These are phyloP conservation scores for Macroventuria anomochaeta DNA, from an alignment of 2,329 filamentous ascomycete genomes.

Conservation along the genomic window DNA sequence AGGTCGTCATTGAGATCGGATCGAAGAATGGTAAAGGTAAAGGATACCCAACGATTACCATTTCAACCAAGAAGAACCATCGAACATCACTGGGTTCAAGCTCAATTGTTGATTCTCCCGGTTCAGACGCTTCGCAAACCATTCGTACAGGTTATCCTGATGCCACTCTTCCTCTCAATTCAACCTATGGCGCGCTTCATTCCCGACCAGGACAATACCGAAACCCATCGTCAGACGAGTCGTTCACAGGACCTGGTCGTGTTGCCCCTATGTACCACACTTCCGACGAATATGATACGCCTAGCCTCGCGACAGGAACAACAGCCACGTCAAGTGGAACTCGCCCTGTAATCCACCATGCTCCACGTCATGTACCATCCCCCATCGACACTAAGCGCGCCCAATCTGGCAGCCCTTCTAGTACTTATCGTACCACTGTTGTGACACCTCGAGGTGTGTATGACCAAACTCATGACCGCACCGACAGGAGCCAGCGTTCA, in stretches of 20 bases:
- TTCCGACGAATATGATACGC: conserved; percentile 42
- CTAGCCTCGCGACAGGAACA: conserved; percentile 15
- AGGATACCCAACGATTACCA: conserved; percentile 23
- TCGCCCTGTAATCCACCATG: conserved; percentile 40
- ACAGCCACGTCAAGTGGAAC: conserved; percentile 26
- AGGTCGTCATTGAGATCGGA: conserved; percentile 40
- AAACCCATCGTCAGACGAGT: conserved; percentile 40
- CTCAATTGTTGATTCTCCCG: conserved; percentile 35
- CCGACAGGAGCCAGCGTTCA: conserved; percentile 26
- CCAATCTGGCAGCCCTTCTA: conserved; percentile 19
- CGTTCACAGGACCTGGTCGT: conserved; percentile 34
- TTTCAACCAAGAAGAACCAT: conserved; percentile 30
- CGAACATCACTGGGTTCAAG: conserved; percentile 29
- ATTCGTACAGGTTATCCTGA: conserved; percentile 45
- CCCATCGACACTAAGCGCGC: conserved; percentile 17
- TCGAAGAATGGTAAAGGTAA: conserved; percentile 35
- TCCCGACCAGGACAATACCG: conserved; percentile 31
- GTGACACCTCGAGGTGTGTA: conserved; percentile 24
- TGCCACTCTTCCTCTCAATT: conserved; percentile 24
- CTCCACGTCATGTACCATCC: neutral
- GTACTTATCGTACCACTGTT: conserved; percentile 29
- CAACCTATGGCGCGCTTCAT: conserved; percentile 22
- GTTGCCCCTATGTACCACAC: conserved; percentile 39
- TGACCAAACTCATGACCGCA: conserved; percentile 29
- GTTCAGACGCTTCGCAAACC: conserved; percentile 40